These are phyloP conservation scores for Cudoniella acicularis DNA, from an alignment of 495 filamentous ascomycete genomes.

Conservation along the genomic window DNA sequence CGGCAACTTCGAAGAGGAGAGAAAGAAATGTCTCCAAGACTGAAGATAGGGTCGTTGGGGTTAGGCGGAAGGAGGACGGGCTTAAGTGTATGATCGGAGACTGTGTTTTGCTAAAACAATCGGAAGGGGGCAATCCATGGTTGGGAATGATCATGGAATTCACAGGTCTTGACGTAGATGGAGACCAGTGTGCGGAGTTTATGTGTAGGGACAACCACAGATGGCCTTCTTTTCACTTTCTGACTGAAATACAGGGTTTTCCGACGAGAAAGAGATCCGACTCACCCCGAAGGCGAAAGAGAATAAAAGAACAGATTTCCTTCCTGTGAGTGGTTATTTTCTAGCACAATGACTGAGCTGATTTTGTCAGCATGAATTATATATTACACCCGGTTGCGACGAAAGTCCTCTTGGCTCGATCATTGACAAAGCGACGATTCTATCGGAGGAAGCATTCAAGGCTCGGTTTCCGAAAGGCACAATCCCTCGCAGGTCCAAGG, in stretches of 20 bases:
- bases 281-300: slow-evolving; percentile 45
- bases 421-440: slow-evolving; percentile 77
- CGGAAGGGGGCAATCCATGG: slow-evolving; percentile 69
- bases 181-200: slow-evolving; percentile 66
- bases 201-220: slow-evolving; percentile 30
- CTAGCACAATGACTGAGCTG: background rate
- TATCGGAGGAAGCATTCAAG: slow-evolving; percentile 66
- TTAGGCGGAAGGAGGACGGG: slow-evolving; percentile 86
- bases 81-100: slow-evolving; percentile 81
- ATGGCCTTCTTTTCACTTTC: slow-evolving; percentile 32
- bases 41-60: slow-evolving; percentile 22
- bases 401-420: slow-evolving; percentile 82
- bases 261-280: slow-evolving; percentile 81
- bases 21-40: slow-evolving; percentile 5
- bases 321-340: slow-evolving; percentile 48
- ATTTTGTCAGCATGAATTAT: slow-evolving; percentile 74
- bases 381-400: slow-evolving; percentile 82
- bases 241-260: slow-evolving; percentile 64
- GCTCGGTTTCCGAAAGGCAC: slow-evolving; percentile 70
- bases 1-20: background rate
- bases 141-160: slow-evolving; percentile 85
- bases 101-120: slow-evolving; percentile 64
- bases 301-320: slow-evolving; percentile 77
- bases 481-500: slow-evolving; percentile 66
- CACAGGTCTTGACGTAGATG: slow-evolving; percentile 55